These are phyloP conservation scores for Candida boidinii DNA, from an alignment of 805 yeast genomes.

Conservation along the genomic window DNA sequence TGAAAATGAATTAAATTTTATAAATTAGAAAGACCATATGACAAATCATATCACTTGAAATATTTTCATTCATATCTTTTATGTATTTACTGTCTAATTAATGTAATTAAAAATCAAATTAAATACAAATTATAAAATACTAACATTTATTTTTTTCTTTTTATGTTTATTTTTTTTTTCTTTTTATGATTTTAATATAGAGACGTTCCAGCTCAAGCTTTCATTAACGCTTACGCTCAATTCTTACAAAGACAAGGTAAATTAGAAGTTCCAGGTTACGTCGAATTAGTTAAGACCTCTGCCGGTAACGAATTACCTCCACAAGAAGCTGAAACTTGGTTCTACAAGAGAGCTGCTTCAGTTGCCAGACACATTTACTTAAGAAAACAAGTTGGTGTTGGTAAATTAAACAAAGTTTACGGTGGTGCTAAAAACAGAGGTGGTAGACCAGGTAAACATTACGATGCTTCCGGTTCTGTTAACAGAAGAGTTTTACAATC, in stretches of 20 bases:
- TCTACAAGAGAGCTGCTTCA: slow-evolving; percentile 99
- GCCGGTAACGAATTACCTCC: slow-evolving; percentile 99
- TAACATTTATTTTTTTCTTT: slow-evolving; percentile 12
- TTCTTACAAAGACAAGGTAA: slow-evolving; percentile 99
- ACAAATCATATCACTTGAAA: no score
- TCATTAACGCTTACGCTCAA: slow-evolving; percentile 98
- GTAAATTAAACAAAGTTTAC: slow-evolving; percentile 97
- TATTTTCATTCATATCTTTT: no score
- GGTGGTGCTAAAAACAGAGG: slow-evolving; percentile 99
- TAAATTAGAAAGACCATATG: no score
- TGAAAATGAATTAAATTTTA: no score
- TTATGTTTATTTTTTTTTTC: no score
- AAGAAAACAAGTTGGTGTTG: slow-evolving; percentile 99
- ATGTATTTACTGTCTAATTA: no score
- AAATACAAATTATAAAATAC: slow-evolving; percentile 2
- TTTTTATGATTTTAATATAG: slow-evolving; percentile 45
- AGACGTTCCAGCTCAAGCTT: slow-evolving; percentile 99
- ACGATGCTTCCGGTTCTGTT: slow-evolving; percentile 97
- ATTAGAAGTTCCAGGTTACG: slow-evolving; percentile 99
- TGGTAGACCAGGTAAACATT: slow-evolving; percentile 96
- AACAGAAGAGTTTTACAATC: slow-evolving; percentile 98
- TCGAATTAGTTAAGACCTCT: slow-evolving; percentile 98
- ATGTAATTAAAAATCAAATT: no score
- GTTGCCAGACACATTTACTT: slow-evolving; percentile 99
- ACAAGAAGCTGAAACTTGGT: slow-evolving; percentile 99